Base-by-base conservation (phyloP, 345 rosid species). In the Dipteronia dyeriana region DNA sequence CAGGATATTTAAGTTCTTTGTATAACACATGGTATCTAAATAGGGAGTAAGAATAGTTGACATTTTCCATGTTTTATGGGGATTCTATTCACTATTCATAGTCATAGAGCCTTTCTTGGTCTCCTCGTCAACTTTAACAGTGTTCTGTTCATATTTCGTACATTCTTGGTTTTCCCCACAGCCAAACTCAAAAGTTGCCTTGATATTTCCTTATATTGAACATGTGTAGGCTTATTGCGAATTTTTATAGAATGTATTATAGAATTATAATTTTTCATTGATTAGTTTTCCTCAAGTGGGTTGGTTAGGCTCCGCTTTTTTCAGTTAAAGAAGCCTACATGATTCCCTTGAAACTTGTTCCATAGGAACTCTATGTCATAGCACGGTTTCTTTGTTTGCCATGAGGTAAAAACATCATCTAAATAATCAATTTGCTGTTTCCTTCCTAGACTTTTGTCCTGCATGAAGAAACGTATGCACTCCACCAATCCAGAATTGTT, bases 21-120 rank as follows among this genome's bases (percentile, higher is more conserved):
- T 25, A 34, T 26, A 34, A 63, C n/a, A 25, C 5, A 12, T 16
- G 31, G 34, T 45, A 45, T 45, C 39, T 25, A 29, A 66, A 23
- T 7, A 68, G 71, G 13, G 66, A 76, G 5, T 22, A 23, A 3
- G 59, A 76, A 53, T 65, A 68, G 5, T 14, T 26, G 0, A 68
- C 45, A 5, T n/a, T 67, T 66, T 76, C 73, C 4, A 7, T 54
- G 59, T 76, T 26, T 29, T 51, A 76, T 7, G 45, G 11, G 45
- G 45, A 41, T 41, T 31, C 34, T 20, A 19, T n/a, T 57, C 25
- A 57, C 20, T 57, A 20, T 20, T 57, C 11, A 57, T n/a, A 57
- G 26, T 57, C 62, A 20, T 57, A 20, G 7, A 57, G 23, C 20
- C 20, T 16, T 56, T 56, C 23, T 6, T 1, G n/a, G 22, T 17